These are phyloP conservation scores for Leccinum angustisporum DNA, from an alignment of 1,284 basidiomycete species.

Conservation along the genomic window DNA sequence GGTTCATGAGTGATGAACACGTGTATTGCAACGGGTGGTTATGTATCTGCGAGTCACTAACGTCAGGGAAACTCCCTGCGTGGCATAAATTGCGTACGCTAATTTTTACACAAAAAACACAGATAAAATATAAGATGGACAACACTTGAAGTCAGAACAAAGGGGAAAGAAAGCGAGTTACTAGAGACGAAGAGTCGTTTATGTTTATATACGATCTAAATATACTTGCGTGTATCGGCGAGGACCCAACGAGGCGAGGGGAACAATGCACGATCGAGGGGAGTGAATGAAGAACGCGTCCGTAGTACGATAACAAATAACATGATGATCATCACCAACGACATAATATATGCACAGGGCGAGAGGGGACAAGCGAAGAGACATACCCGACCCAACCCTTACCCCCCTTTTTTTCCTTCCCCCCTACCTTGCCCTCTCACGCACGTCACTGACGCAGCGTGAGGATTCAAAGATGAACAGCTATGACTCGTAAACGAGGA, in stretches of 20 bases:
- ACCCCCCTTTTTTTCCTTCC: background rate
- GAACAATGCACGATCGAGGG: constrained; percentile 13
- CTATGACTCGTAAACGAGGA: constrained; percentile 14
- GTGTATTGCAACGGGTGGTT: background rate
- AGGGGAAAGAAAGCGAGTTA: constrained; percentile 10
- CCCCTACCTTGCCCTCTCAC: background rate
- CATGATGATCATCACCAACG: constrained; percentile 1
- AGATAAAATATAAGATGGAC: constrained; percentile 2
- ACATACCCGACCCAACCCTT: background rate
- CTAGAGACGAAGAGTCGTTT: background rate
- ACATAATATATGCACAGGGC: constrained; percentile 1
- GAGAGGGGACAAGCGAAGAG: constrained; percentile 1
- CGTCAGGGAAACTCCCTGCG: background rate
- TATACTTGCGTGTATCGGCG: constrained; percentile 13
- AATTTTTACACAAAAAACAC: background rate
- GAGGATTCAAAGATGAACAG: constrained; percentile 17
- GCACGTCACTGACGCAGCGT: constrained; percentile 6
- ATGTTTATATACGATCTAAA: constrained; percentile 22
- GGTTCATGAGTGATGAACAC: background rate
- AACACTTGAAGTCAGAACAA: background rate
- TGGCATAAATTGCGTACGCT: background rate
- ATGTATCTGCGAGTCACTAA: background rate
- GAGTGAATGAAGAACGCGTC: background rate
- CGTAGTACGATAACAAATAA: constrained; percentile 12
- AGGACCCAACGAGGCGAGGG: background rate